These are phyloP conservation scores for Aspergillus thermomutatus DNA, from an alignment of 2,329 filamentous ascomycete species.

Conservation along the genomic window DNA sequence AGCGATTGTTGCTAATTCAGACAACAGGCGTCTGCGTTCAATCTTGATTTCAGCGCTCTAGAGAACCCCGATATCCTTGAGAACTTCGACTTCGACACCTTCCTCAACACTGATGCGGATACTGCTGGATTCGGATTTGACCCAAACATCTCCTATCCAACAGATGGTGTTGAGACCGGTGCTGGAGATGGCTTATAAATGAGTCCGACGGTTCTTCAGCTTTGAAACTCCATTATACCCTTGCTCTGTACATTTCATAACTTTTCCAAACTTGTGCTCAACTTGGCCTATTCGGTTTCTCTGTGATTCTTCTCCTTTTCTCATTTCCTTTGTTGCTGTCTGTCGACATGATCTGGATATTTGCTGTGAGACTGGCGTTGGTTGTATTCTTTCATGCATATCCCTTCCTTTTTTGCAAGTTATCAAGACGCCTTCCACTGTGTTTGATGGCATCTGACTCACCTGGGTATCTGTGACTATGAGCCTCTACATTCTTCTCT, in stretches of 20 bases:
- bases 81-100: slow-evolving; percentile 65
- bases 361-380: slow-evolving; percentile 33
- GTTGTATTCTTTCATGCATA: slow-evolving; percentile 31
- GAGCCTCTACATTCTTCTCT: slow-evolving; percentile 16
- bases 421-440: not conserved
- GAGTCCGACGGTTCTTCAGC: slow-evolving; percentile 31
- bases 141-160: slow-evolving; percentile 35
- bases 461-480: slow-evolving; percentile 2
- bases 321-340: slow-evolving; percentile 12
- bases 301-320: slow-evolving; percentile 13
- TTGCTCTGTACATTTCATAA: slow-evolving; percentile 38
- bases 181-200: slow-evolving; percentile 37
- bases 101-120: slow-evolving; percentile 56
- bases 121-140: slow-evolving; percentile 43
- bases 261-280: slow-evolving; percentile 3
- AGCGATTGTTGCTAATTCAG: slow-evolving; percentile 12
- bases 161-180: slow-evolving; percentile 44
- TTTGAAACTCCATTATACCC: slow-evolving; percentile 36
- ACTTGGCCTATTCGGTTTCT: slow-evolving; percentile 22
- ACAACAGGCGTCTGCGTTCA: slow-evolving; percentile 33
- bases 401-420: slow-evolving; percentile 10
- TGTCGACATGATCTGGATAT: slow-evolving; percentile 29
- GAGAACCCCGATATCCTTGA: slow-evolving; percentile 48
- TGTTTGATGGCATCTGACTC: not conserved
- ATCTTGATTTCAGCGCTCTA: slow-evolving; percentile 44